A percentile compares a stretch with the other conserved stretches of the same genome.
Evolutionary conservation across 1,284 basidiomycete species (phyloP).

Genomic region (Naganishia sp.): DNA sequence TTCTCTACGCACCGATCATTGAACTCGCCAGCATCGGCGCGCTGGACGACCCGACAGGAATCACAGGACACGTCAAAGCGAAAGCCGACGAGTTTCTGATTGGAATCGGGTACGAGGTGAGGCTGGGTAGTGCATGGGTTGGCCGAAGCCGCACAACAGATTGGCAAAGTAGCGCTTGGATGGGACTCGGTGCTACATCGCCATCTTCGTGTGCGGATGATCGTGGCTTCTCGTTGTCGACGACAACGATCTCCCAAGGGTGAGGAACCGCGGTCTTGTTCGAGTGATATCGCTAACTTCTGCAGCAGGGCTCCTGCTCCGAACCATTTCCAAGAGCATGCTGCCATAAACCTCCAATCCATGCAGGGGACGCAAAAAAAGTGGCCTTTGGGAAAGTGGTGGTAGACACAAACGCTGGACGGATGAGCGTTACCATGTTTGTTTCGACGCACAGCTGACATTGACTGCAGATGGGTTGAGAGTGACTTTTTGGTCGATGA

Average conservation of each 20-base stretch:
- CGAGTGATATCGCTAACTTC: background rate
- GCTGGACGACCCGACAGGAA: background rate
- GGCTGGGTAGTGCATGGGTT: constrained; percentile 3
- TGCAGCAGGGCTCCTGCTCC: background rate
- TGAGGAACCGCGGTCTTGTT: background rate
- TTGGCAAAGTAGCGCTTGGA: constrained; percentile 5
- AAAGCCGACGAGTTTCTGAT: constrained; percentile 21
- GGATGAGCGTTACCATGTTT: too few relatives aligned
- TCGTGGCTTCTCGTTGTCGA: background rate
- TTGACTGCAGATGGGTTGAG: too few relatives aligned
- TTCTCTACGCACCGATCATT: constrained; percentile 13
- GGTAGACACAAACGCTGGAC: background rate
- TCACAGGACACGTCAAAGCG: constrained; percentile 4
- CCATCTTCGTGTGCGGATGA: background rate
- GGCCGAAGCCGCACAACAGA: background rate
- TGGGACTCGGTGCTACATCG: background rate
- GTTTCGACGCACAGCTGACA: too few relatives aligned
- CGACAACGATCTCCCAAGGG: constrained; percentile 9
- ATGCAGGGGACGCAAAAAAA: background rate
- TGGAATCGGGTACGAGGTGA: constrained; percentile 6
- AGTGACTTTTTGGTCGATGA: too few relatives aligned
- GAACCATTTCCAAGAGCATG: constrained; percentile 6
- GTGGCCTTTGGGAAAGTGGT: background rate
- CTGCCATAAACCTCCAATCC: background rate
- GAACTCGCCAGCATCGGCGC: background rate